Base-by-base conservation (phyloP, 352 stramenopile genomes). In the Pythium graminicola region DNA sequence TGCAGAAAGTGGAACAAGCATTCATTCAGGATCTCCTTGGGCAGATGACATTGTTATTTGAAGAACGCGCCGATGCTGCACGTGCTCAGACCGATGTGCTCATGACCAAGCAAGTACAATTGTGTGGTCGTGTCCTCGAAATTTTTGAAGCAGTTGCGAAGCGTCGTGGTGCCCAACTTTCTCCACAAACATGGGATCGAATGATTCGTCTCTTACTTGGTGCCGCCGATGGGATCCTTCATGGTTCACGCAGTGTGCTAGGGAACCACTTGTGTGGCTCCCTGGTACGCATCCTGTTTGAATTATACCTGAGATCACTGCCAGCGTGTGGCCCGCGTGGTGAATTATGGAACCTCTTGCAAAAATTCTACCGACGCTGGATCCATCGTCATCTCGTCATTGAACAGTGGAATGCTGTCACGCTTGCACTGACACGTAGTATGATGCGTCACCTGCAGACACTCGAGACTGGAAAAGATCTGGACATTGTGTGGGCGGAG, bases 1-100 rank as follows among this genome's bases (percentile, higher is more conserved):
- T 94, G 81, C 73, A 85, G 27, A 86, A 84, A 53, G 70, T 85
- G 32, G 83, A 92, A 53, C 83, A 94, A 64, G 64, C 71, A 8
- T 94, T 94, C 44, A 90, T 94, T 31, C 81, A 90, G 48, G 83
- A 94, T 51, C 69, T 94, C 57, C 64, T 94, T 39, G 83, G 81
- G 13, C 83, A 94, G 43, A 92, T 94, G 81, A 92, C 83, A 48
- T 56, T 94, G 50, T 69, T 94, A 23, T 92, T 94, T 63, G 83
- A 94, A 58, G 83, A 94, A 43, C 71, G 81, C 9, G 20, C 71
- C 8, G 67, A 75, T 17, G 55, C 54, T 3, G 58, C 49, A 60
- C 66, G 48, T 47, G 56, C 39, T 27, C 50, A 20, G 56, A 65
- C 50, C 17, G 69, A 85, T 16, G 48, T 47, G 7, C 56, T 72